Conservation (phyloP, 192 early-diverging fungal genomes). For the Coemansia sp. region DNA sequence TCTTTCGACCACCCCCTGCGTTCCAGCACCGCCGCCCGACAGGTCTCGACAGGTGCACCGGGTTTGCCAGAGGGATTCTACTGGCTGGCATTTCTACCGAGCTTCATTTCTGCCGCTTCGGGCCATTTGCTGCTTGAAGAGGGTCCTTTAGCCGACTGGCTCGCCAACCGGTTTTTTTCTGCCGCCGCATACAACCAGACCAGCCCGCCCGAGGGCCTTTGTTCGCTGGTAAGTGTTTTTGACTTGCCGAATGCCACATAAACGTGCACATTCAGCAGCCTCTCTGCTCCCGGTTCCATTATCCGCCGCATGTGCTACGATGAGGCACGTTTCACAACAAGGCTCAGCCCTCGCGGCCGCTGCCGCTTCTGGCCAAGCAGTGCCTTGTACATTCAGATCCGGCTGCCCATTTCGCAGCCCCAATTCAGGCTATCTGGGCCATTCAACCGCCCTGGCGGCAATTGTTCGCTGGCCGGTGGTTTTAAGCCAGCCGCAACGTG, state of each 20-base stretch:
- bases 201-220: not conserved
- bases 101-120: not conserved
- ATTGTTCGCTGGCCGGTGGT: not conserved
- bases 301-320: conserved; percentile 14
- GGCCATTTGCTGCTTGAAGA: not conserved
- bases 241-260: not conserved
- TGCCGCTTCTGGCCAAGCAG: not conserved
- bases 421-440: conserved; percentile 1
- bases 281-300: no score
- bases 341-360: not conserved
- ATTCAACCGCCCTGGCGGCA: conserved; percentile 3
- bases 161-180: no score
- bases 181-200: not conserved
- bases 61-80: not conserved
- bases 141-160: no score
- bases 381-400: not conserved
- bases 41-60: not conserved
- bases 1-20: not conserved
- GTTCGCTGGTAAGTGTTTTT: conserved; percentile 3
- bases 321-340: conserved; percentile 6
- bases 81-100: not conserved
- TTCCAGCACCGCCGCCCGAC: not conserved
- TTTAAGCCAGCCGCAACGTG: conserved; percentile 1
- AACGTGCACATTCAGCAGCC: not conserved
- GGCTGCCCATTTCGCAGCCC: not conserved